Evolutionary conservation across 2,329 filamentous ascomycete species (phyloP).

Genomic region (Calonectria leucothoes): DNA sequence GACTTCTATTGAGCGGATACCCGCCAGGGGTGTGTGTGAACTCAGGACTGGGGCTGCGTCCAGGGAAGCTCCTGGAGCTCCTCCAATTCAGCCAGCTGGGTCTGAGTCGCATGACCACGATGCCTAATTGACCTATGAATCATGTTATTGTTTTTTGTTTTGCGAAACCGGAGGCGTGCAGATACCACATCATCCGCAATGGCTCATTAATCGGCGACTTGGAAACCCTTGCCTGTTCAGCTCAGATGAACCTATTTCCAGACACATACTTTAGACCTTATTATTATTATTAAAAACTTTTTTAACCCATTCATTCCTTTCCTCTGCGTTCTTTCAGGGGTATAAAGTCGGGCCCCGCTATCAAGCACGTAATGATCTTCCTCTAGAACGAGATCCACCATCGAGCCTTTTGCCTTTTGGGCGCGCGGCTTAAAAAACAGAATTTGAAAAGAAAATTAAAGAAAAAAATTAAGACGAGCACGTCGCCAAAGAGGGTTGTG

Average conservation of each 20-base stretch:
- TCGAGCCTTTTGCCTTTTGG: not conserved
- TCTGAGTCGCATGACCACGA: slow-evolving; percentile 5
- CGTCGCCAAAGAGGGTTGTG: not conserved
- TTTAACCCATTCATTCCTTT: not conserved
- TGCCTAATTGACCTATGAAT: not conserved
- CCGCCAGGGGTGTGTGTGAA: slow-evolving; percentile 6
- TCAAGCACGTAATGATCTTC: not conserved
- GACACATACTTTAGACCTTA: no score
- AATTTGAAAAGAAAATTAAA: no score
- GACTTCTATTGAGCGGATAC: slow-evolving; percentile 15
- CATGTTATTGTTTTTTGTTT: not conserved
- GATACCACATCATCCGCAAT: not conserved
- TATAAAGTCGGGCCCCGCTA: not conserved
- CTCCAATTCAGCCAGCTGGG: not conserved
- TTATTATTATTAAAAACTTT: not conserved
- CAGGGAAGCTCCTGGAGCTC: slow-evolving; percentile 13
- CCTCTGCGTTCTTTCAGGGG: not conserved
- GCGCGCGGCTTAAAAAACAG: not conserved
- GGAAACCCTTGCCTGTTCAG: not conserved
- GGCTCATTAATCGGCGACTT: not conserved
- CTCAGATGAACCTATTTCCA: not conserved
- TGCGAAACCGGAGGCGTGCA: not conserved
- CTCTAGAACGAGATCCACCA: not conserved
- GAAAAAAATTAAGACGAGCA: not conserved
- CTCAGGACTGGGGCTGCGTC: not conserved